Conservation (phyloP, 208 protist genomes). For the Acanthamoeba sp. region DNA sequence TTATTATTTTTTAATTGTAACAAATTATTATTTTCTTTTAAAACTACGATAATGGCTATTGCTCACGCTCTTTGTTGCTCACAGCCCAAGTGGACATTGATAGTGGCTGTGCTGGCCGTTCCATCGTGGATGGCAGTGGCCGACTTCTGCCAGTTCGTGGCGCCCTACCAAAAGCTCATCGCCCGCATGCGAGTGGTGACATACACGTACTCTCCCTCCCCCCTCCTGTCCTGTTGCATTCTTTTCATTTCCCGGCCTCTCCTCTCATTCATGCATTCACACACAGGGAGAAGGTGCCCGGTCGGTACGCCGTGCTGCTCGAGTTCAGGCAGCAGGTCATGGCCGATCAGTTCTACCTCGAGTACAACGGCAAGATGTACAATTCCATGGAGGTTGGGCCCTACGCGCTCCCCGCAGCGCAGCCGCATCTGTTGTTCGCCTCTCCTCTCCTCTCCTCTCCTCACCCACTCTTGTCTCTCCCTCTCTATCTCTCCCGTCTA, state of each 20-base stretch:
- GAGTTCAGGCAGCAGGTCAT: conserved; percentile 78
- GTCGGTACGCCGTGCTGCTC: conserved; percentile 87
- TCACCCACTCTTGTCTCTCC: too few relatives aligned
- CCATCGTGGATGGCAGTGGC: conserved; percentile 13
- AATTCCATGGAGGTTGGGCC: conserved; percentile 82
- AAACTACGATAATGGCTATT: not conserved
- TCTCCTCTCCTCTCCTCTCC: too few relatives aligned
- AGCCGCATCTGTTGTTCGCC: too few relatives aligned
- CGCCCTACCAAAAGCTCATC: conserved; percentile 62
- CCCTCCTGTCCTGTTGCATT: not conserved
- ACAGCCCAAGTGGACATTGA: conserved; percentile 28
- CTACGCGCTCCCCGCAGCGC: not conserved
- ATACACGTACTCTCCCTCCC: not conserved
- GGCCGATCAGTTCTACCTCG: conserved; percentile 86
- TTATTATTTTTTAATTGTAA: conserved; percentile 3
- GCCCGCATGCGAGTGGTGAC: conserved; percentile 24
- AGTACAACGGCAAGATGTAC: conserved; percentile 87
- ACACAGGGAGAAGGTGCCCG: conserved; percentile 71
- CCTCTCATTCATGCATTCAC: not conserved
- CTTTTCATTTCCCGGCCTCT: not conserved
- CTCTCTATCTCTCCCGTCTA: too few relatives aligned
- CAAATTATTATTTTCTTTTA: not conserved
- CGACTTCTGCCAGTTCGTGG: conserved; percentile 65
- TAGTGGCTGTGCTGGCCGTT: conserved; percentile 54
- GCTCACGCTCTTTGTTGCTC: not conserved